phyloP scores from a whole-genome alignment of 1,139 yeast species.

The Petasospora fabianii region DNA sequence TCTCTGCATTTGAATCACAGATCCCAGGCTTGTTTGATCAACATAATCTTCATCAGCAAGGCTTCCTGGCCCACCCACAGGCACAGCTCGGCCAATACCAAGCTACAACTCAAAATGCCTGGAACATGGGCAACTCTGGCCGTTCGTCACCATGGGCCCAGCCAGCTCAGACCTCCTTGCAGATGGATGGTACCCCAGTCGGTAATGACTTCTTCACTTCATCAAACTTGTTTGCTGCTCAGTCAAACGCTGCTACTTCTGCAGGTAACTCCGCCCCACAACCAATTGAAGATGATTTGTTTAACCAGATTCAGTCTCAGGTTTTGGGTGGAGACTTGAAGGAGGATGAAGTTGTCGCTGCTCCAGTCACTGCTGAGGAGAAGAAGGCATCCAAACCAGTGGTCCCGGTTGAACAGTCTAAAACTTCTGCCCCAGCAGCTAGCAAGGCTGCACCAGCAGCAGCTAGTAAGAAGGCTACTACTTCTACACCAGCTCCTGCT shows the following conservation, averaged over 20 bases:
- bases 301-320: slow-evolving; percentile 37
- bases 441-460: no score
- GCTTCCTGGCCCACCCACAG: slow-evolving; percentile 15
- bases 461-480: background rate
- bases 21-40: slow-evolving; percentile 10
- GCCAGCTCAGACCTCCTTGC: slow-evolving; percentile 3
- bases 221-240: no score
- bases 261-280: background rate
- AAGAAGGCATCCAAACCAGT: no score
- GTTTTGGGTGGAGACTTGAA: slow-evolving; percentile 35
- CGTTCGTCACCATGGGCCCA: slow-evolving; percentile 26
- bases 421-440: no score
- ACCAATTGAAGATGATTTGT: slow-evolving; percentile 29
- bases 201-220: background rate
- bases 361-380: no score
- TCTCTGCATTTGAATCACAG: slow-evolving; percentile 12
- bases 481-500: background rate
- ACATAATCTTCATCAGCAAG: no score
- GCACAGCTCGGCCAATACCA: slow-evolving; percentile 18
- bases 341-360: slow-evolving; percentile 9
- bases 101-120: slow-evolving; percentile 14
- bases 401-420: no score
- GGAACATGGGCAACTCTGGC: slow-evolving; percentile 16
- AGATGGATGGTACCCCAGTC: background rate
- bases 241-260: no score